A percentile compares a stretch with the other conserved stretches of the same genome.
Evolutionary conservation across 2,329 filamentous ascomycete species (phyloP).

Genomic region (Sphaerulina musiva): DNA sequence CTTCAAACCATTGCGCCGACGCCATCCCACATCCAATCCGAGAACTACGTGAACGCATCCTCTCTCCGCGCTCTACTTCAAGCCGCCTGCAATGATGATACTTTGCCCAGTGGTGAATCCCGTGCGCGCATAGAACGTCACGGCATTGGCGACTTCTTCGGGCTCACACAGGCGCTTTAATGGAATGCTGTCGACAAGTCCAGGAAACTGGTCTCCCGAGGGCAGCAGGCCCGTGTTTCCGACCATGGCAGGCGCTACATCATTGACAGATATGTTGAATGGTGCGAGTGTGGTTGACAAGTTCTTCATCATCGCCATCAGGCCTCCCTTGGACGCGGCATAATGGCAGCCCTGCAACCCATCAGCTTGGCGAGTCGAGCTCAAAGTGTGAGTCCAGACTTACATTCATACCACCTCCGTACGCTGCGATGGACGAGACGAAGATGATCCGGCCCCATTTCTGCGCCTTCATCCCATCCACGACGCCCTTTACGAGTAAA

Average conservation of each 20-base stretch:
- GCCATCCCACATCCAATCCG: too few relatives aligned
- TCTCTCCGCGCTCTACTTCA: conserved; percentile 15
- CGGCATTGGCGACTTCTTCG: conserved; percentile 54
- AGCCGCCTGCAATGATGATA: conserved; percentile 22
- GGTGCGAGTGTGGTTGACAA: conserved; percentile 54
- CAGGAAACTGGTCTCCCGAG: conserved; percentile 43
- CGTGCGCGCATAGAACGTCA: conserved; percentile 52
- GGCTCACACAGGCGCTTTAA: conserved; percentile 52
- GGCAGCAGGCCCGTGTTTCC: conserved; percentile 51
- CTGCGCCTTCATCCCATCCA: conserved; percentile 55
- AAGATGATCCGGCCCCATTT: conserved; percentile 60
- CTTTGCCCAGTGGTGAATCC: conserved; percentile 38
- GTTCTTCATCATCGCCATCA: conserved; percentile 59
- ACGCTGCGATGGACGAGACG: conserved; percentile 57
- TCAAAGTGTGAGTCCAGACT: conserved; percentile 30
- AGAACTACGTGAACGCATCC: background rate
- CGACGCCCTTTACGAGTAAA: conserved; percentile 53
- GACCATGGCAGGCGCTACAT: conserved; percentile 64
- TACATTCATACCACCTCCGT: conserved; percentile 59
- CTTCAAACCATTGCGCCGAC: too few relatives aligned
- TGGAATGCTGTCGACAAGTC: conserved; percentile 54
- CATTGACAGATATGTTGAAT: conserved; percentile 59
- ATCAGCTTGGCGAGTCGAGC: conserved; percentile 4
- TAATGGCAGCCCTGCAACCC: conserved; percentile 22
- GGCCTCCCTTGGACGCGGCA: conserved; percentile 36